These are phyloP conservation scores for Claviceps humidiphila DNA, from an alignment of 2,329 filamentous ascomycete species.

Conservation along the genomic window DNA sequence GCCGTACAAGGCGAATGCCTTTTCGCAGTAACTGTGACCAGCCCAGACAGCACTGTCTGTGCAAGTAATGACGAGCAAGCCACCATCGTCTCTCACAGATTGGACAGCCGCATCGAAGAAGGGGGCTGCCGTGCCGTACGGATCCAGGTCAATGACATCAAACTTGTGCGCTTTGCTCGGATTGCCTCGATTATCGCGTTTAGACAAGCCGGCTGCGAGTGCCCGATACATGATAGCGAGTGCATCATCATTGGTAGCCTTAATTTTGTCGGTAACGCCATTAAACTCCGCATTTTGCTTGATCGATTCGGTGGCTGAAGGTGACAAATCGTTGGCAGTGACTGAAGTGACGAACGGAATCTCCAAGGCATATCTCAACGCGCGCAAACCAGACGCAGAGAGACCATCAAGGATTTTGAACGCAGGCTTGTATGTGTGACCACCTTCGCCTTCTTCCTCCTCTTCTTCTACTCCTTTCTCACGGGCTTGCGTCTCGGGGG, in stretches of 20 bases:
- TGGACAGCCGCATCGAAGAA: constrained; percentile 89
- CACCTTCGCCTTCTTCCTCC: constrained; percentile 9
- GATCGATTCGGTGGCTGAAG: constrained; percentile 66
- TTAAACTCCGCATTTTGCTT: constrained; percentile 78
- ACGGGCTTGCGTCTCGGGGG: constrained; percentile 4
- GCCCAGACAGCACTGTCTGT: constrained; percentile 94
- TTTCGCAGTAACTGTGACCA: constrained; percentile 86
- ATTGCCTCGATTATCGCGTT: constrained; percentile 25
- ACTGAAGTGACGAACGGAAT: constrained; percentile 71
- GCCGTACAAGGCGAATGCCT: constrained; percentile 87
- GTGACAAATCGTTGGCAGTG: constrained; percentile 80
- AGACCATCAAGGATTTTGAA: constrained; percentile 91
- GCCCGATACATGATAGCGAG: constrained; percentile 80
- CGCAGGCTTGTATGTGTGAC: constrained; percentile 23
- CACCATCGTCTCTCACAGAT: constrained; percentile 69
- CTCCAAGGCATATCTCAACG: constrained; percentile 82
- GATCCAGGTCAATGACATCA: constrained; percentile 92
- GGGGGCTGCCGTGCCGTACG: constrained; percentile 83
- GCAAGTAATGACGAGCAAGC: constrained; percentile 87
- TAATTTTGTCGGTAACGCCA: constrained; percentile 55
- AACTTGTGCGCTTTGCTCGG: constrained; percentile 43
- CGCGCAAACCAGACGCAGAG: constrained; percentile 84
- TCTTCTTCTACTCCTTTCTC: neutral
- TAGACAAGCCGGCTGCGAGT: constrained; percentile 39
- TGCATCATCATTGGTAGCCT: constrained; percentile 67